Base-by-base conservation (phyloP, 768 basidiomycete genomes). In the Mycena epipterygia region DNA sequence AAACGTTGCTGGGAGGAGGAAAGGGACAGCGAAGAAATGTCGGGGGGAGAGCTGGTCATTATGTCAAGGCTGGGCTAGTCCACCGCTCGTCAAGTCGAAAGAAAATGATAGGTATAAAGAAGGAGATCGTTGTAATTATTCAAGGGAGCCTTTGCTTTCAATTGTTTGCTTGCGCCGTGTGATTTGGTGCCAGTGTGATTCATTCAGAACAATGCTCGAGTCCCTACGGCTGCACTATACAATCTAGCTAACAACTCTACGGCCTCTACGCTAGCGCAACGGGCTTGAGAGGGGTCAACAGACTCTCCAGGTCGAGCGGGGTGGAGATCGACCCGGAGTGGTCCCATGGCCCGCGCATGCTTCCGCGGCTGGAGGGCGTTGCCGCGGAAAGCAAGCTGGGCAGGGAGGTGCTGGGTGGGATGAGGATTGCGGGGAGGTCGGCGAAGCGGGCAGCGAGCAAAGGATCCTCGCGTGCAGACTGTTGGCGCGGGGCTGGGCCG, bases 11-110 rank as follows among this genome's bases (percentile, higher is more conserved):
- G 90, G 71, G 89, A 84, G 72, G 88, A 85, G 82, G 88, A 88
- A 81, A 95, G 89, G 76, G 93, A 91, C 78, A 95, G 83, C 74
- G 91, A 85, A 57, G 92, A 90, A 75, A 95, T 89, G 84, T 95
- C 93, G 73, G 94, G 93, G 35, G 93, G 91, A 75, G 93, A 89
- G 79, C 83, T 90, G 77, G 93, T 92, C 93, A 95, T 95, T 88
- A 90, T 88, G 25, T 58, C n/a, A 7, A 64, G 57, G 74, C 63
- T 76, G 58, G 74, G 71, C 72, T 75, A 67, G 71, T 73, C 70
- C 75, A 76, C 73, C 75, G 73, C 73, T 80, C 81, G 82, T 81
- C 64, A 82, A 74, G 74, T 79, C 51, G 71, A 78, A 79, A 77
- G 68, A 70, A 69, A 64, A 70, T 76, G 51, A 37, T 46, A 64